These are phyloP conservation scores for Ascomycota sp. DNA, from an alignment of 2,329 filamentous ascomycete species.

Conservation along the genomic window DNA sequence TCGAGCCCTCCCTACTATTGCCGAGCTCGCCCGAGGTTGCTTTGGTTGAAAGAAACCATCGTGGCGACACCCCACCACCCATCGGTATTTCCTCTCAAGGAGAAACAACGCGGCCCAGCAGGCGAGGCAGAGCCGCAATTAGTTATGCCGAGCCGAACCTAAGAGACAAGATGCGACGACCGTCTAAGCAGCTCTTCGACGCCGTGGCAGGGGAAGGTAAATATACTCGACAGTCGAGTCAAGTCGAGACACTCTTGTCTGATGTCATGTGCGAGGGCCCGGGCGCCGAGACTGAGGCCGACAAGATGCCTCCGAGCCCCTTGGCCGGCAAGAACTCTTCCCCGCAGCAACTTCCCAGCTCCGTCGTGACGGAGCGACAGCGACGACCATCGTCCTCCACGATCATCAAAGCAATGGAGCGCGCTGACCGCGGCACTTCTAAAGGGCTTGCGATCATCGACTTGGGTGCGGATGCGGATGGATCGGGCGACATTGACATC, in stretches of 20 bases:
- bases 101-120: constrained; percentile 41
- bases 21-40: constrained; percentile 27
- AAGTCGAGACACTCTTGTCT: constrained; percentile 6
- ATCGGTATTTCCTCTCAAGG: constrained; percentile 31
- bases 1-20: constrained; percentile 20
- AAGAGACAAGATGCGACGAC: constrained; percentile 65
- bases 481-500: constrained; percentile 20
- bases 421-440: constrained; percentile 1
- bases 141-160: constrained; percentile 73
- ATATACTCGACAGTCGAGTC: constrained; percentile 22
- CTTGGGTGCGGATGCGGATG: constrained; percentile 4
- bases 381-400: constrained; percentile 17
- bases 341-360: constrained; percentile 10
- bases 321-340: constrained; percentile 18
- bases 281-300: background rate
- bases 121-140: constrained; percentile 45
- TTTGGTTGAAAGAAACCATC: constrained; percentile 12
- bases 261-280: too few species aligned
- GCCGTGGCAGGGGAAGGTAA: constrained; percentile 48
- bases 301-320: constrained; percentile 15
- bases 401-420: constrained; percentile 3
- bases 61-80: constrained; percentile 38
- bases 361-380: constrained; percentile 17
- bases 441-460: too few species aligned
- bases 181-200: constrained; percentile 55